Base-by-base conservation (phyloP, 169 alveolate species). In the Plasmodium adleri region DNA sequence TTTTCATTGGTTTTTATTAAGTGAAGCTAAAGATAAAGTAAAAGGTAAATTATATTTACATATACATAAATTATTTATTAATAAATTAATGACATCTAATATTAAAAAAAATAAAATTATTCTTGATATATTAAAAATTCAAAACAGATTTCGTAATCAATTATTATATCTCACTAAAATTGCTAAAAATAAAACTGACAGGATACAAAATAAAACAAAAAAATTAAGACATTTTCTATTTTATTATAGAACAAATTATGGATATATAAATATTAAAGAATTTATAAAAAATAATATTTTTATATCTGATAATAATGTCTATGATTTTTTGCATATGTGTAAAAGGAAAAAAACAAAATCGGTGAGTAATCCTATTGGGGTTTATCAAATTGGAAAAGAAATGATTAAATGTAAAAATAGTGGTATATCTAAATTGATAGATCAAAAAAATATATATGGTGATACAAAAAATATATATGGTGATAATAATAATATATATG, bases 141-240 rank as follows among this genome's bases (percentile, higher is more conserved):
- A 83, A 39, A 83, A 83, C 8, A 22, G 91, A 54, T 83, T 83
- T 39, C 76, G 91, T 50, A 83, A 83, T 62, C 91, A 83, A 20
- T 47, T 83, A n/a, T 28, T 83, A 10, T 83, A 70, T 22, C 54
- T 83, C n/a, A 83, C 91, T 1, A 67, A 59, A 54, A 83, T 83
- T 32, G 71, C 91, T 1, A 67, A 71, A 22, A 83, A 73, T 59
- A 83, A 83, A 58, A 56, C 59, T 1, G 91, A 83, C 9, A 71
- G 85, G 0, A 83, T 83, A 12, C 85, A 83, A 68, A 83, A 67
- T 54, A 83, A 83, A 58, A 83, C 91, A 32, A 83, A 54, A 50
- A 83, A 83, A 49, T n/a, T 83, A 24, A 39, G 74, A 15, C 72
- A 83, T 8, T 59, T 68, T 54, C 3, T 83, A 43, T 83, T 83